Evolutionary conservation across 768 basidiomycete genomes (phyloP).

Genomic region (Mycena polygramma): DNA sequence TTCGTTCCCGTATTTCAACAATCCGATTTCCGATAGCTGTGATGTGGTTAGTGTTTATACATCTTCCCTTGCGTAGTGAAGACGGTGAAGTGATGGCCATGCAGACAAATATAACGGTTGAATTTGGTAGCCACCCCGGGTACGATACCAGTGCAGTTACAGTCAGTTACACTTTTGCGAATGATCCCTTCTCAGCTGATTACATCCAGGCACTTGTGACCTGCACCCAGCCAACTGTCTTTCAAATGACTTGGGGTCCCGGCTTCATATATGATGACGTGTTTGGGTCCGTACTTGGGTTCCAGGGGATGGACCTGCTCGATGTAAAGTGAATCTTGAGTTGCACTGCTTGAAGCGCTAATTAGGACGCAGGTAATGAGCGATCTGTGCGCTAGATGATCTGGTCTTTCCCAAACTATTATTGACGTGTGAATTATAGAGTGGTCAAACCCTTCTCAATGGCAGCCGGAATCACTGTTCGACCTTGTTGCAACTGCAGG

Average conservation of each 20-base stretch:
- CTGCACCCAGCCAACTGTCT: background rate
- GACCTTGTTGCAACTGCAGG: background rate
- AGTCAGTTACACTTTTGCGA: background rate
- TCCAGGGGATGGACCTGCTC: background rate
- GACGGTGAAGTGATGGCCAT: background rate
- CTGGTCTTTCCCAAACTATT: background rate
- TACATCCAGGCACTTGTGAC: slow-evolving; percentile 8
- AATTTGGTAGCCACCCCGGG: background rate
- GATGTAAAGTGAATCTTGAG: background rate
- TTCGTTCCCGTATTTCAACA: slow-evolving; percentile 19
- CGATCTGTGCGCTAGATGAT: background rate
- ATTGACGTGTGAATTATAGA: background rate
- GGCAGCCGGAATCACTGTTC: background rate
- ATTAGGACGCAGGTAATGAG: background rate
- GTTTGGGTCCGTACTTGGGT: background rate
- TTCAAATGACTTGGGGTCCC: slow-evolving; percentile 1
- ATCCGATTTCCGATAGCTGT: slow-evolving; percentile 8
- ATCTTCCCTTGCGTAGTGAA: background rate
- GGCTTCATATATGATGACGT: no score
- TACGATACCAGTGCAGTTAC: background rate
- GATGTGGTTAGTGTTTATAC: background rate
- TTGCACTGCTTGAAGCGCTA: background rate
- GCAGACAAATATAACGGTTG: background rate
- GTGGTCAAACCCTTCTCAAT: no score
- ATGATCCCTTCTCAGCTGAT: background rate